phyloP scores from a whole-genome alignment of 805 yeast genomes.

The Candida vaughaniae region DNA sequence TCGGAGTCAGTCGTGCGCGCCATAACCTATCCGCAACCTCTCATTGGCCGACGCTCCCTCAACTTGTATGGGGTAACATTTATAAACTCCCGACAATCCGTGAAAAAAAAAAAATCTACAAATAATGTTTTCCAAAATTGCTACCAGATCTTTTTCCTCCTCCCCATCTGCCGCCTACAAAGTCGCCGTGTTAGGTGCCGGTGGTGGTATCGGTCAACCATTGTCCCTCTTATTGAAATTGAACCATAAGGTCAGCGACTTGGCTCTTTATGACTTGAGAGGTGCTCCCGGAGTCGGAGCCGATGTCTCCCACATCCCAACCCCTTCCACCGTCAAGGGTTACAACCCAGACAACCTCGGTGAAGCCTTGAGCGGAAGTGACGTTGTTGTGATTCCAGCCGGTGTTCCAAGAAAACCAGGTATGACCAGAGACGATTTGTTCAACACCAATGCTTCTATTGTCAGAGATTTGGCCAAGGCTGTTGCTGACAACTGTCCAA shows the following conservation, averaged over 20 bases:
- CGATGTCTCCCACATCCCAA: slow-evolving; percentile 90
- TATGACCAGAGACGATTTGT: slow-evolving; percentile 96
- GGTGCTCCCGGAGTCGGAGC: slow-evolving; percentile 98
- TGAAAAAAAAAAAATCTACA: no score
- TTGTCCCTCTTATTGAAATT: slow-evolving; percentile 65
- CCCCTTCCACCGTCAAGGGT: slow-evolving; percentile 85
- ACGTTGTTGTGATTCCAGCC: slow-evolving; percentile 90
- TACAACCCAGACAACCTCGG: slow-evolving; percentile 78
- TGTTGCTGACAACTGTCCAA: slow-evolving; percentile 77
- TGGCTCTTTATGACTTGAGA: slow-evolving; percentile 83
- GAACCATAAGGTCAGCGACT: slow-evolving; percentile 82
- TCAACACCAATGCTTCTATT: slow-evolving; percentile 94
- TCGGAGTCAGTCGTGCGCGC: no score
- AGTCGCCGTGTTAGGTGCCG: slow-evolving; percentile 79
- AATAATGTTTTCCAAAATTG: slow-evolving; percentile 54
- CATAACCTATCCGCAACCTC: no score
- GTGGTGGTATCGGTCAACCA: slow-evolving; percentile 89
- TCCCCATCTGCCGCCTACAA: slow-evolving; percentile 64
- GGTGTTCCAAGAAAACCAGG: slow-evolving; percentile 99
- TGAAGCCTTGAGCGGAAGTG: slow-evolving; percentile 73
- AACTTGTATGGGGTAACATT: no score
- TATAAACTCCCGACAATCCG: no score
- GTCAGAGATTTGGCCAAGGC: slow-evolving; percentile 90
- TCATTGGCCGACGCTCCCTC: no score
- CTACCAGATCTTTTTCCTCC: slow-evolving; percentile 66